A percentile compares a stretch with the other conserved stretches of the same genome.
These are phyloP conservation scores for Oehlia diaphana DNA, from an alignment of 192 early-diverging fungal species.

Conservation along the genomic window DNA sequence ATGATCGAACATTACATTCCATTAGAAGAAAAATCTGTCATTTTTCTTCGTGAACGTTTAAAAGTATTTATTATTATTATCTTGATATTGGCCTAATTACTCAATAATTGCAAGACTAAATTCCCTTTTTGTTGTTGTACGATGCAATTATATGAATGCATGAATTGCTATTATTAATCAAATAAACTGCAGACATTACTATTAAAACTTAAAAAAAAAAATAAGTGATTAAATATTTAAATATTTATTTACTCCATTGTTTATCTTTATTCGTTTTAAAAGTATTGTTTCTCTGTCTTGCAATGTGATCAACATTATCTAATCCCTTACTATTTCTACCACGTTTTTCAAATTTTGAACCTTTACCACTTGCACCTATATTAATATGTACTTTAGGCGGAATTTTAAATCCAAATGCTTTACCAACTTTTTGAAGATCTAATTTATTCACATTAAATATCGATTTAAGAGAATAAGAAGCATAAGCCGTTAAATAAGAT, in stretches of 20 bases:
- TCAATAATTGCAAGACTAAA: background rate
- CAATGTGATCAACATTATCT: constrained; percentile 12
- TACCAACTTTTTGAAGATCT: constrained; percentile 89
- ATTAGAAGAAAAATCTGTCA: too few relatives aligned
- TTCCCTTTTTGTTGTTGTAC: background rate
- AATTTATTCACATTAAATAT: constrained; percentile 92
- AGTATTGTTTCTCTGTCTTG: constrained; percentile 12
- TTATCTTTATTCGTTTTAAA: background rate
- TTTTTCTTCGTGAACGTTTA: background rate
- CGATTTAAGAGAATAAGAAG: constrained; percentile 92
- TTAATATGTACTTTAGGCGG: constrained; percentile 91
- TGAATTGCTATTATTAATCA: too few relatives aligned
- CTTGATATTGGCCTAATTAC: background rate
- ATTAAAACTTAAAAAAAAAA: background rate
- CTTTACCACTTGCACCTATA: constrained; percentile 36
- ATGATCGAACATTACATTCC: too few relatives aligned
- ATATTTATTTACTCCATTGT: constrained; percentile 20
- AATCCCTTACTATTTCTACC: background rate
- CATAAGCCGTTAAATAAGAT: constrained; percentile 94
- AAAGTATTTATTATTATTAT: background rate
- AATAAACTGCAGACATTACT: too few relatives aligned
- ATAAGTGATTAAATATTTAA: background rate
- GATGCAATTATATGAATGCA: too few relatives aligned
- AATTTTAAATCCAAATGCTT: constrained; percentile 93
- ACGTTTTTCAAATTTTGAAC: constrained; percentile 7